Base-by-base conservation (phyloP, 23 red algal species). In the Cyanidioschyzon merolae region DNA sequence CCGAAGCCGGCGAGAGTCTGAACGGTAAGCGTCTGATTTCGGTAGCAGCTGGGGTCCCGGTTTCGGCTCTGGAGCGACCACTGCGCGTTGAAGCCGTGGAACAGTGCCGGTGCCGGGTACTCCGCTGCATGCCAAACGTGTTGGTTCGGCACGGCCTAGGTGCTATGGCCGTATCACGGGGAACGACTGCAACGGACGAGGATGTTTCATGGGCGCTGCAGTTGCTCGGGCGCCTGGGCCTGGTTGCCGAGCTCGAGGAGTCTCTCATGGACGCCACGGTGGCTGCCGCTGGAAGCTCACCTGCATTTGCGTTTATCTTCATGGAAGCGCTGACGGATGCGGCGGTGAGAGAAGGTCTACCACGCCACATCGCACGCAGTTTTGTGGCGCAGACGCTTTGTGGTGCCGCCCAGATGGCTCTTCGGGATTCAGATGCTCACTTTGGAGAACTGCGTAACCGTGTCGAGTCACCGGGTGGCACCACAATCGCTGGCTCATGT, bases 401-500 rank as follows among this genome's bases (percentile, higher is more conserved):
- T 29, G 89, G 89, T 41, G 89, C 89, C 0, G 89, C 83, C 1
- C 59, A 57, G 45, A 81, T 81, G 78, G 79, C 57, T 63, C 37
- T 76, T 41, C 29, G 77, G 30, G 76, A 77, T 39, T 37, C 40
- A 29, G 41, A 76, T 0, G 41, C 41, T 51, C 89, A 92, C 77
- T 83, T 83, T 39, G 89, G 83, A 40, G 40, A 86, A 38, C 63
- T 92, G 74, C 75, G 89, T 32, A 92, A 92, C 76, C 67, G 57
- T 21, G 89, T 92, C 1, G 89, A 92, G 59, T 82, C 76, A 40
- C 89, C 89, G 1, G 89, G 89, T n/a, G 89, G 89, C 21, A 80
- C 84, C 39, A 92, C 89, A 40, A 86, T 88, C 50, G 84, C 76
- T 27, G 89, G 84, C 51, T 83, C 83, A 26, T 54, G 68, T 0